Base-by-base conservation (phyloP, 495 filamentous ascomycete genomes). In the Lentithecium fluviatile region DNA sequence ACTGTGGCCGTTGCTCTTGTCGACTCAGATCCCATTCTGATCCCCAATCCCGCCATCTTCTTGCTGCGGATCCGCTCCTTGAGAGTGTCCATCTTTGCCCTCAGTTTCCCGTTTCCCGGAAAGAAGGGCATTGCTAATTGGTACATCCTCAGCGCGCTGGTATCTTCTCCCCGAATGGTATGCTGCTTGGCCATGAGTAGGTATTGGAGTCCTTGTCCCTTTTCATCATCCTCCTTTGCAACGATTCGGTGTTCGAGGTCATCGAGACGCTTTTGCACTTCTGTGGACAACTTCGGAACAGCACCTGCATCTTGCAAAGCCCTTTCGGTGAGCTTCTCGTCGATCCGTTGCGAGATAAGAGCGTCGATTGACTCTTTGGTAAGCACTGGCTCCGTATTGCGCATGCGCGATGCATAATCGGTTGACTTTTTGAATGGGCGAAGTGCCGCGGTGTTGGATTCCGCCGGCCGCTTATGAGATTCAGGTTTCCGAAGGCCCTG, bases 151-250 rank as follows among this genome's bases (percentile, higher is more conserved):
- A 98, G 71, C 0, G 92, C 91, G 23, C 83, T 88, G 3, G 75
- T 74, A 45, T 93, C 83, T 60, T 97, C 89, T 0, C 90, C 90
- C 0, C 86, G 79, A 24, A 86, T 88, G 60, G 89, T 88, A 64
- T 96, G 90, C 67, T 97, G 91, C 62, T 94, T 90, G 0, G 91
- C 94, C 83, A 95, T 92, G 15, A 97, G 78, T 52, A 97, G 72
- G 64, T 87, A 90, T 0, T 88, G 89, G 17, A 97, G 70, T 15
- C 62, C 93, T 59, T 96, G 88, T 0, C 89, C 83, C 47, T 88
- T 80, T 4, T 79, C 61, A 20, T 62, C 77, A 69, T 93, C 88
- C 45, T 95, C 87, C 80, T 84, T 79, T 48, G 80, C 79, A 21
- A 94, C 88, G 29, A 98, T 87, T 21, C 86, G 87, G 62, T 87